Percentiles rank a stretch among this genome's conserved stretches.
phyloP scores from a whole-genome alignment of 495 filamentous ascomycete genomes.

The Daldinia decipiens region DNA sequence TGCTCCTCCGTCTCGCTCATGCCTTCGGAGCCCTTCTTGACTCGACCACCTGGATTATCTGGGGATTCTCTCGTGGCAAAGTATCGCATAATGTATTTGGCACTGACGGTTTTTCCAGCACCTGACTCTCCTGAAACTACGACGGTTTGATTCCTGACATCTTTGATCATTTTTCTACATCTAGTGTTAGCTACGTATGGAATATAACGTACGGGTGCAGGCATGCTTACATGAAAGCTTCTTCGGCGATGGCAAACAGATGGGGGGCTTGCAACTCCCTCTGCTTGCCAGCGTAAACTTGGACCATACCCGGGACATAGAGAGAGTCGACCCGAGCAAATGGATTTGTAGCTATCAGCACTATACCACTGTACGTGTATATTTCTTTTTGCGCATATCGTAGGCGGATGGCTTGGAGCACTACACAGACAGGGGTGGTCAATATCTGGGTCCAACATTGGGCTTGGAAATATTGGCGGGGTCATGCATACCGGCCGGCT shows the following conservation, averaged over 20 bases:
- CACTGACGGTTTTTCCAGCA: constrained; percentile 98
- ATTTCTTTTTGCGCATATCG: constrained; percentile 99
- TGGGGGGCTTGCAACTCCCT: constrained; percentile 95
- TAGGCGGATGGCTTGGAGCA: constrained; percentile 96
- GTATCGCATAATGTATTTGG: constrained; percentile 99
- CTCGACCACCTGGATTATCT: constrained; percentile 82
- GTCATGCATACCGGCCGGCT: constrained; percentile 83
- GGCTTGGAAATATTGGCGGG: constrained; percentile 10
- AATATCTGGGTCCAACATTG: constrained; percentile 51
- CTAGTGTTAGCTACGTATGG: constrained; percentile 22
- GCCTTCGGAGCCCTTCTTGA: constrained; percentile 79
- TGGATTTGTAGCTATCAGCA: constrained; percentile 97
- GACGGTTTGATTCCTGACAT: constrained; percentile 95
- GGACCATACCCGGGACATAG: constrained; percentile 99
- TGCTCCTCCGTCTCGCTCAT: constrained; percentile 99
- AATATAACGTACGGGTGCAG: constrained; percentile 7
- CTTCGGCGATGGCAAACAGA: constrained; percentile 98
- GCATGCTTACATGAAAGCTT: constrained; percentile 88
- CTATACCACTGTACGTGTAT: constrained; percentile 99
- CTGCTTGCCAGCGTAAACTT: constrained; percentile 98
- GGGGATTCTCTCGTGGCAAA: constrained; percentile 97
- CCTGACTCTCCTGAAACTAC: constrained; percentile 99
- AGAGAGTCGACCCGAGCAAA: constrained; percentile 98
- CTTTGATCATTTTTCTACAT: constrained; percentile 92
- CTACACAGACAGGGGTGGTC: constrained; percentile 57